Conservation (phyloP, 192 early-diverging fungal genomes). For the Ramicandelaber brevisporus region DNA sequence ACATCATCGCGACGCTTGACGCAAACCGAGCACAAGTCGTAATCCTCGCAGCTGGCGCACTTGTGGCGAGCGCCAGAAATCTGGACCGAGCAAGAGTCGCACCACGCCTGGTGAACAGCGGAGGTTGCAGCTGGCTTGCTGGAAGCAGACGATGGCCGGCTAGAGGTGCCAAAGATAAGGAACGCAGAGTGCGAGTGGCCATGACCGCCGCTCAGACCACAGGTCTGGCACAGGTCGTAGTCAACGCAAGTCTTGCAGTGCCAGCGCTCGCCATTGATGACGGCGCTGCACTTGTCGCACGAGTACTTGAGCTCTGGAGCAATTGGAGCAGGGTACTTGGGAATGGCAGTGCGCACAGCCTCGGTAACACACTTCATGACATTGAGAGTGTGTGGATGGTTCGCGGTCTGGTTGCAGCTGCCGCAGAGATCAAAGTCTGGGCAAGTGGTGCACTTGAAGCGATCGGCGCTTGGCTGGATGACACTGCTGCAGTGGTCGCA, state of each 20-base stretch:
- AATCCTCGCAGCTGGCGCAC: conserved; percentile 22
- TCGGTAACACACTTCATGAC: conserved; percentile 8
- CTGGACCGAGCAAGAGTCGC: background rate
- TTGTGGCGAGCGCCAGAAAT: conserved; percentile 28
- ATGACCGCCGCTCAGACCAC: conserved; percentile 4
- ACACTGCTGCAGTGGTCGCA: conserved; percentile 24
- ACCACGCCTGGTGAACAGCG: background rate
- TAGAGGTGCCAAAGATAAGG: background rate
- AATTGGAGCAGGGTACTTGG: no score
- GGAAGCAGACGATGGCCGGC: conserved; percentile 1
- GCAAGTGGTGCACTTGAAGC: conserved; percentile 29
- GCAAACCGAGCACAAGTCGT: conserved; percentile 25
- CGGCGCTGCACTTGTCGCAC: conserved; percentile 9
- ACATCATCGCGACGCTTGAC: conserved; percentile 36
- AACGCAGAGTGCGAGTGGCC: background rate
- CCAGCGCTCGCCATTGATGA: conserved; percentile 5
- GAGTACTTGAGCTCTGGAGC: conserved; percentile 5
- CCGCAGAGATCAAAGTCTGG: conserved; percentile 32
- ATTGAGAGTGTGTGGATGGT: conserved; percentile 8
- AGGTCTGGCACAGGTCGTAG: conserved; percentile 22
- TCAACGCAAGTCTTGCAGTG: conserved; percentile 14
- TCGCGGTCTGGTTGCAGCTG: conserved; percentile 18
- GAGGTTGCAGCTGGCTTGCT: background rate
- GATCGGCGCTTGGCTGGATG: conserved; percentile 14
- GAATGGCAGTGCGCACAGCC: conserved; percentile 2